Evolutionary conservation across 306 rosid species (phyloP).

Genomic region (Elaeagnus macrophylla): DNA sequence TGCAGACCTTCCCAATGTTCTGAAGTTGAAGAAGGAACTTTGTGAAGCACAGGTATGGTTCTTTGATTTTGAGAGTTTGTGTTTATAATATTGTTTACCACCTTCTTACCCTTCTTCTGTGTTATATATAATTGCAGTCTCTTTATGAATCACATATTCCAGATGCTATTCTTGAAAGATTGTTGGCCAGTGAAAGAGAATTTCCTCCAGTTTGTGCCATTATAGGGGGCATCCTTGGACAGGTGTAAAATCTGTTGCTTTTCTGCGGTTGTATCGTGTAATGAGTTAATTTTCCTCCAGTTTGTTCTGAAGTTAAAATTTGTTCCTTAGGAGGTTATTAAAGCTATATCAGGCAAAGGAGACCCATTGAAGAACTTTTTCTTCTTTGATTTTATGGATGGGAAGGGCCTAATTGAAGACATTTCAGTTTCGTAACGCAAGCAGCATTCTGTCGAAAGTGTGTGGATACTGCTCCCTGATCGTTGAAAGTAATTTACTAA

Average conservation of each 20-base stretch:
- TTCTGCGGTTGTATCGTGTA: background rate
- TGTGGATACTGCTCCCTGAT: too few species aligned
- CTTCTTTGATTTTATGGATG: slow-evolving; percentile 78
- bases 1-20: slow-evolving; percentile 59
- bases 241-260: slow-evolving; percentile 37
- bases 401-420: slow-evolving; percentile 82
- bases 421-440: slow-evolving; percentile 20
- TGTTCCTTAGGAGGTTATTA: slow-evolving; percentile 73
- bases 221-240: slow-evolving; percentile 89
- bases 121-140: slow-evolving; percentile 40
- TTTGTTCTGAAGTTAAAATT: slow-evolving; percentile 1
- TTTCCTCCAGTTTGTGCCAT: slow-evolving; percentile 97
- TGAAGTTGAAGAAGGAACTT: slow-evolving; percentile 63
- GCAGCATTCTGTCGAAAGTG: too few species aligned
- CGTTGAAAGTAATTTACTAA: background rate
- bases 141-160: slow-evolving; percentile 64
- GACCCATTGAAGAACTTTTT: slow-evolving; percentile 74
- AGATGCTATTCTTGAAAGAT: slow-evolving; percentile 57
- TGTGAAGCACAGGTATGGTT: slow-evolving; percentile 57
- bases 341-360: slow-evolving; percentile 88
- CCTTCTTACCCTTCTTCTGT: slow-evolving; percentile 12
- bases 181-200: slow-evolving; percentile 48
- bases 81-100: background rate
- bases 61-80: background rate
- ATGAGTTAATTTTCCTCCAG: background rate